Percentiles rank a stretch among this genome's conserved stretches.
phyloP scores from a whole-genome alignment of 73 alveolate genomes.

The Paramecium caudatum region DNA sequence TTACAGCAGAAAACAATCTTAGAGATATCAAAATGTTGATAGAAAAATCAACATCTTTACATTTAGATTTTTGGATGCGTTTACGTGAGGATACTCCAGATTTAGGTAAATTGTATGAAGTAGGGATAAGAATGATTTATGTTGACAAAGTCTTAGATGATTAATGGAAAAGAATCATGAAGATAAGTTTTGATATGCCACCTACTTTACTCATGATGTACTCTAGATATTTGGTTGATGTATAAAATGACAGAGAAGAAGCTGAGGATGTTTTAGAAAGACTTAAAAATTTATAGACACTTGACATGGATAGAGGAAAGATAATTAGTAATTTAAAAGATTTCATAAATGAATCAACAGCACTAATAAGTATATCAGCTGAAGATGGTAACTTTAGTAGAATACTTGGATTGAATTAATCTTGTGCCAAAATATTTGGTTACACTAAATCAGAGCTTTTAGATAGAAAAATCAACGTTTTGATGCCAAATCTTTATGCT shows the following conservation, averaged over 20 bases:
- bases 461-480: constrained; percentile 67
- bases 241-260: constrained; percentile 66
- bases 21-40: constrained; percentile 64
- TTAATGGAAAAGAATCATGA: constrained; percentile 70
- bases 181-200: constrained; percentile 64
- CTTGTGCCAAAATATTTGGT: constrained; percentile 58
- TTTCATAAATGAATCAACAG: constrained; percentile 72
- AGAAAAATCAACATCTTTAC: constrained; percentile 61
- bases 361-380: constrained; percentile 68
- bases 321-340: constrained; percentile 64
- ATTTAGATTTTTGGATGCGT: constrained; percentile 68
- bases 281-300: constrained; percentile 57
- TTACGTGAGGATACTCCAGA: constrained; percentile 75
- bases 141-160: constrained; percentile 68
- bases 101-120: constrained; percentile 69
- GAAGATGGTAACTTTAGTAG: constrained; percentile 64
- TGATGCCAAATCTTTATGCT: constrained; percentile 75
- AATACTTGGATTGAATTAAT: background rate
- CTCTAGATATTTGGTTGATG: constrained; percentile 72
- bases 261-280: constrained; percentile 73
- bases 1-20: constrained; percentile 68
- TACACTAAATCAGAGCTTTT: constrained; percentile 52
- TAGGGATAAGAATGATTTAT: constrained; percentile 64
- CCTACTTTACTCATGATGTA: constrained; percentile 68
- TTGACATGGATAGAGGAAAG: constrained; percentile 69